These are phyloP conservation scores for Vitis riparia DNA, from an alignment of 164 flowering plant species.

Conservation along the genomic window DNA sequence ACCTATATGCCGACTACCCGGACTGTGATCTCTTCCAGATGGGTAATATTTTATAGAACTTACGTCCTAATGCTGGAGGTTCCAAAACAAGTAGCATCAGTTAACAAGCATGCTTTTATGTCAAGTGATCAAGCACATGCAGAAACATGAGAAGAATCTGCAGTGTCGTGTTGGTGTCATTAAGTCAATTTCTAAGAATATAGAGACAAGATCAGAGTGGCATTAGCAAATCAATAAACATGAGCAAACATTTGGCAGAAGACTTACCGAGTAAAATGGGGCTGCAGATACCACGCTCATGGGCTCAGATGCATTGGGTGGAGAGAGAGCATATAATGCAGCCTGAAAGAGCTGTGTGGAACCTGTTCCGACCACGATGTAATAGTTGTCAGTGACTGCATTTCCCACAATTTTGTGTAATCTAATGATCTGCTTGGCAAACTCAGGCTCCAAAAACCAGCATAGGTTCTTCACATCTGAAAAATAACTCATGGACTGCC, in stretches of 20 bases:
- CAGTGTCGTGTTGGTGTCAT: too few species aligned
- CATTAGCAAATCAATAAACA: not conserved
- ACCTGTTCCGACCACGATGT: slow-evolving; percentile 90
- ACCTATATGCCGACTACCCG: too few species aligned
- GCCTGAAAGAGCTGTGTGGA: slow-evolving; percentile 86
- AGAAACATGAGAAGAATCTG: too few species aligned
- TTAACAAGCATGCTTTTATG: too few species aligned
- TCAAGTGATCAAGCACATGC: too few species aligned
- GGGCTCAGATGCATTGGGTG: slow-evolving; percentile 45
- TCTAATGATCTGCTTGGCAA: slow-evolving; percentile 49
- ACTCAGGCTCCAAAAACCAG: slow-evolving; percentile 87
- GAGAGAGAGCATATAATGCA: slow-evolving; percentile 70
- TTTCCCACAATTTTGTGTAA: slow-evolving; percentile 77
- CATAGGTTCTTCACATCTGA: slow-evolving; percentile 60
- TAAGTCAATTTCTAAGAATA: not conserved
- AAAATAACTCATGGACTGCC: slow-evolving; percentile 81
- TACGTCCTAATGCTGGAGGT: too few species aligned
- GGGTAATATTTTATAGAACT: too few species aligned
- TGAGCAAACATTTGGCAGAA: not conserved
- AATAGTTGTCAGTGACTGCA: slow-evolving; percentile 57
- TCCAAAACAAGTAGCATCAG: too few species aligned
- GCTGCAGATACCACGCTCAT: slow-evolving; percentile 69
- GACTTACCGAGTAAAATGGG: slow-evolving; percentile 87
- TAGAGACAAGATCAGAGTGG: not conserved
- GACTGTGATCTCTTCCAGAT: too few species aligned